These are phyloP conservation scores for Venustampulla echinocandica DNA, from an alignment of 495 filamentous ascomycete species.

Conservation along the genomic window DNA sequence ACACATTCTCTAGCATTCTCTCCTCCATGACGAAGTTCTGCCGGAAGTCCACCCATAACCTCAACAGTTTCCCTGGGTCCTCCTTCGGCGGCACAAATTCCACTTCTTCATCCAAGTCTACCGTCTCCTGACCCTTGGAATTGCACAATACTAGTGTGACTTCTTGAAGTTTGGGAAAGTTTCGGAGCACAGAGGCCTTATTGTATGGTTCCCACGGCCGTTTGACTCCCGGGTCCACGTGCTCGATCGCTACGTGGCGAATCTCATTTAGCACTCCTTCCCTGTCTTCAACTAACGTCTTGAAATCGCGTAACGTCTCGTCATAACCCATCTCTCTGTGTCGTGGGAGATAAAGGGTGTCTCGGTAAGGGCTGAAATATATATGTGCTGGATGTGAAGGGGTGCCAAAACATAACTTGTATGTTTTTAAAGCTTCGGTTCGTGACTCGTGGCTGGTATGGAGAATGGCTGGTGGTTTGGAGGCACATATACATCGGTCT, in stretches of 20 bases:
- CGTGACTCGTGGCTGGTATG: constrained; percentile 37
- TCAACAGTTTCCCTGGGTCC: constrained; percentile 12
- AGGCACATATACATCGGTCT: constrained; percentile 26
- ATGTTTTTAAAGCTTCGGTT: constrained; percentile 32
- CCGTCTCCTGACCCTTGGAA: background rate
- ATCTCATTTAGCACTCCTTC: constrained; percentile 7
- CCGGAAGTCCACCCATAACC: constrained; percentile 18
- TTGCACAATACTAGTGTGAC: constrained; percentile 28
- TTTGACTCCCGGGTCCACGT: constrained; percentile 36
- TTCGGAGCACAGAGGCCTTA: constrained; percentile 37
- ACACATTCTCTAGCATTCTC: constrained; percentile 10
- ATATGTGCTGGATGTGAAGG: constrained; percentile 21
- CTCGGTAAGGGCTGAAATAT: constrained; percentile 36
- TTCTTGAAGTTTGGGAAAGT: constrained; percentile 33
- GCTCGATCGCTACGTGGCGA: constrained; percentile 35
- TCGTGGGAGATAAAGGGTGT: constrained; percentile 42
- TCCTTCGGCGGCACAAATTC: constrained; percentile 8
- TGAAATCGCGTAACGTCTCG: constrained; percentile 34
- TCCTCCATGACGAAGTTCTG: constrained; percentile 18
- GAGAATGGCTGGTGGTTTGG: constrained; percentile 33
- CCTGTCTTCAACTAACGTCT: constrained; percentile 2
- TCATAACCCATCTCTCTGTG: constrained; percentile 39
- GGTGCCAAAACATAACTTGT: constrained; percentile 34
- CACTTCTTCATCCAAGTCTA: constrained; percentile 3
- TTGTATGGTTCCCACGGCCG: constrained; percentile 46